Evolutionary conservation across 257 asterid species (phyloP).

Genomic region (Anisodus acutangulus): DNA sequence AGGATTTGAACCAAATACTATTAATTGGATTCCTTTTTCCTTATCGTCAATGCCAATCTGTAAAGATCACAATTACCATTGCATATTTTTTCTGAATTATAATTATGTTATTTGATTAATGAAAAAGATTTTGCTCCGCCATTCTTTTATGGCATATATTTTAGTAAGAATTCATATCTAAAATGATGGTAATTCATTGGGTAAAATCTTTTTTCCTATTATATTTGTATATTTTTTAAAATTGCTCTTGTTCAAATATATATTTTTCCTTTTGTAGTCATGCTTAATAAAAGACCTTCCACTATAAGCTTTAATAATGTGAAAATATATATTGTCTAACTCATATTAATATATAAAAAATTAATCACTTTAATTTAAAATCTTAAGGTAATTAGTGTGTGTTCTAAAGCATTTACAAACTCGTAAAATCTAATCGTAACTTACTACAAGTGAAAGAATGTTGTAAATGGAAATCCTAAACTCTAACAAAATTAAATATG

Average conservation of each 20-base stretch:
- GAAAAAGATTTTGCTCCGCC: not conserved
- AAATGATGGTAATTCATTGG: not conserved
- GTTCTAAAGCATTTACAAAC: not conserved
- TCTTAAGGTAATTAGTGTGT: not conserved
- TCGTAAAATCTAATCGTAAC: not conserved
- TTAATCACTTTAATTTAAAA: not conserved
- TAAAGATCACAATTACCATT: not conserved
- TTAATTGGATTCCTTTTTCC: not conserved
- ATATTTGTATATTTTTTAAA: not conserved
- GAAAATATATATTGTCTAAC: not conserved
- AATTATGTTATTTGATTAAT: not conserved
- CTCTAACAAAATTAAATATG: too few species aligned
- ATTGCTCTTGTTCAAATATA: not conserved
- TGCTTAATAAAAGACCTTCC: not conserved
- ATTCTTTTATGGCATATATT: not conserved
- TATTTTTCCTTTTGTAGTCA: not conserved
- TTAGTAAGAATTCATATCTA: not conserved
- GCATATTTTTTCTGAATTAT: not conserved
- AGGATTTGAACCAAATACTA: not conserved
- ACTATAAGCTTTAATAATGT: not conserved
- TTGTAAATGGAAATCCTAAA: too few species aligned
- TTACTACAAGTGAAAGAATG: not conserved
- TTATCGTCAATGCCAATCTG: not conserved
- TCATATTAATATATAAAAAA: not conserved
- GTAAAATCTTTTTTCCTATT: not conserved